Conservation (phyloP, 306 rosid genomes). For the Pterocarpus santalinus region DNA sequence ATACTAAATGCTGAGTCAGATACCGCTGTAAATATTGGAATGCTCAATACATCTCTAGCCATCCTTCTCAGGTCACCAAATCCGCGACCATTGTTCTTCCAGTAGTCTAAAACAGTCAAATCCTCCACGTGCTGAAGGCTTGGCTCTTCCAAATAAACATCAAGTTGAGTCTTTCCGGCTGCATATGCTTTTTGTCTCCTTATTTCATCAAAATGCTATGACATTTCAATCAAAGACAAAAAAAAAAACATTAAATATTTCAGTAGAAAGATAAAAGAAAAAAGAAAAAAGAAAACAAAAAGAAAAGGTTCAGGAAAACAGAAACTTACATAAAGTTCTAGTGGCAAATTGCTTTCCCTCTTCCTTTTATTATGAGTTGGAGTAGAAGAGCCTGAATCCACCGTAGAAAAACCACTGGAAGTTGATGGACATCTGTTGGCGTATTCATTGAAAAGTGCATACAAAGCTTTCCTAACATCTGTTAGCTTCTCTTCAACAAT, state of each 20-base stretch:
- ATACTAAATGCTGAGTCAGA: constrained; percentile 26
- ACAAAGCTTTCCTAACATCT: constrained; percentile 34
- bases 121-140: not conserved
- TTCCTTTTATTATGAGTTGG: not conserved
- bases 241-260: constrained; percentile 16
- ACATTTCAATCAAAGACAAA: constrained; percentile 17
- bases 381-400: not conserved
- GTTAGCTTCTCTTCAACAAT: constrained; percentile 9
- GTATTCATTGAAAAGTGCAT: constrained; percentile 27
- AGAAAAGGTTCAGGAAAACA: not conserved
- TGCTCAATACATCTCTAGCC: constrained; percentile 42
- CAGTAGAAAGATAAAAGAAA: not conserved
- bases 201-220: constrained; percentile 1
- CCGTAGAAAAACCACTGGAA: not conserved
- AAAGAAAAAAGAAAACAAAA: too few relatives aligned
- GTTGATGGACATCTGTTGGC: constrained; percentile 13
- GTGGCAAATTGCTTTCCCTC: not conserved
- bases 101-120: constrained; percentile 4
- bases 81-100: not conserved
- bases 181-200: constrained; percentile 5
- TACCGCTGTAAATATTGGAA: constrained; percentile 23
- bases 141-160: constrained; percentile 35
- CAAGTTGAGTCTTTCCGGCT: constrained; percentile 30
- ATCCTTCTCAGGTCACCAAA: not conserved
- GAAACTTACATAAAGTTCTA: not conserved